Conservation (phyloP, 768 basidiomycete genomes). For the Podaxis sp. region DNA sequence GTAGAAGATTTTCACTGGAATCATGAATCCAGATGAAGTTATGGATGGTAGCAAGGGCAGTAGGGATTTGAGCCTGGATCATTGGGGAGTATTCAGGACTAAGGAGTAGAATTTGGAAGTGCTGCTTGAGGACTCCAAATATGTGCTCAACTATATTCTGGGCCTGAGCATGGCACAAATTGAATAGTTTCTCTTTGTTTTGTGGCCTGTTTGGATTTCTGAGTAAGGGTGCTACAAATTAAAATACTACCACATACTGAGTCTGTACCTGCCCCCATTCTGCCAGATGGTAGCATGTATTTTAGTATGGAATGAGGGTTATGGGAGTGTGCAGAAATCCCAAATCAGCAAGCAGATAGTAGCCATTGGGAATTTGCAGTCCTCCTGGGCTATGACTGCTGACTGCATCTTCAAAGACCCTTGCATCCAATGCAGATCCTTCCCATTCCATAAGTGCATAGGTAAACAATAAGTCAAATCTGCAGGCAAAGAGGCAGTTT, state of each 20-base stretch:
- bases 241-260: constrained; percentile 18
- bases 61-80: constrained; percentile 23
- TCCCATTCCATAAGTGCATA: constrained; percentile 40
- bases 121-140: constrained; percentile 36
- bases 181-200: constrained; percentile 40
- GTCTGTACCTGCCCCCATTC: constrained; percentile 27
- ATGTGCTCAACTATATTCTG: constrained; percentile 39
- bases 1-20: constrained; percentile 1
- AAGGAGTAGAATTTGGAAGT: constrained; percentile 20
- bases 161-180: constrained; percentile 38
- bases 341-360: constrained; percentile 32
- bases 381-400: too few species aligned
- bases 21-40: constrained; percentile 22
- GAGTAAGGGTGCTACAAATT: constrained; percentile 12
- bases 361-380: constrained; percentile 25
- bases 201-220: constrained; percentile 24
- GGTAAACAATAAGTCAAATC: constrained; percentile 30
- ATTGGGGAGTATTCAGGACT: constrained; percentile 20
- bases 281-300: constrained; percentile 32
- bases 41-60: constrained; percentile 24
- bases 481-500: constrained; percentile 35
- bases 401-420: constrained; percentile 22
- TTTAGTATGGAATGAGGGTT: constrained; percentile 32
- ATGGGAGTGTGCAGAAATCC: constrained; percentile 26
- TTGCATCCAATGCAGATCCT: constrained; percentile 33